These are phyloP conservation scores for Colletotrichum australisinense DNA, from an alignment of 2,329 filamentous ascomycete genomes.

Conservation along the genomic window DNA sequence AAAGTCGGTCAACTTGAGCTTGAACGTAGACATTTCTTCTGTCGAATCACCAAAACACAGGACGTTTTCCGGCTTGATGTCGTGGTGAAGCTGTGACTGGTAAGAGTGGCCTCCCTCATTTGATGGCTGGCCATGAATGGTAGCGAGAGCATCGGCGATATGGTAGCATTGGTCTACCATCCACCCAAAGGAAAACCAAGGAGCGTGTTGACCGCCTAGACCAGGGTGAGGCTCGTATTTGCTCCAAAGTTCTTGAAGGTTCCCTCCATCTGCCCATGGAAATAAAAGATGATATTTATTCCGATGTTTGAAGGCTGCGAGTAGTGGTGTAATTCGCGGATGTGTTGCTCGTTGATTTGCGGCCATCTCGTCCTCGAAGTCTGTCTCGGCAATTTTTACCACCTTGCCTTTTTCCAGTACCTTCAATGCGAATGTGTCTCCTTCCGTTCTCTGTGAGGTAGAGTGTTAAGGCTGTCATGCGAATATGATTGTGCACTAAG, in stretches of 20 bases:
- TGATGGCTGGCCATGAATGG: background rate
- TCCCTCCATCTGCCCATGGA: background rate
- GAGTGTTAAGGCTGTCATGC: no score
- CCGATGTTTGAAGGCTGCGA: background rate
- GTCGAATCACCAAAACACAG: background rate
- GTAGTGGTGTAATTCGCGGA: background rate
- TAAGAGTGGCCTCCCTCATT: background rate
- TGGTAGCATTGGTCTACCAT: background rate
- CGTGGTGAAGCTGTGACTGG: background rate
- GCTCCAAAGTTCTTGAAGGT: background rate
- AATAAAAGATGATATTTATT: background rate
- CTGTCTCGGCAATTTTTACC: background rate
- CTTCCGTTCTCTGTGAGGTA: no score
- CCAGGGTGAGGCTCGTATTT: background rate
- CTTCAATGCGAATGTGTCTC: background rate
- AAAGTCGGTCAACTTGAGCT: background rate
- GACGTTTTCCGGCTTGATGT: background rate
- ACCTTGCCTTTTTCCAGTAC: background rate
- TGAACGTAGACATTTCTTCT: no score
- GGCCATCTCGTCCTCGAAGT: background rate
- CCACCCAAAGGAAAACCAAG: background rate
- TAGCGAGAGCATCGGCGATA: background rate
- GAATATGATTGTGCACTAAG: no score
- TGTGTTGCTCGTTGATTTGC: background rate
- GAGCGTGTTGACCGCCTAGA: accelerated